phyloP scores from a whole-genome alignment of 306 rosid species.

The Fragaria iinumae region DNA sequence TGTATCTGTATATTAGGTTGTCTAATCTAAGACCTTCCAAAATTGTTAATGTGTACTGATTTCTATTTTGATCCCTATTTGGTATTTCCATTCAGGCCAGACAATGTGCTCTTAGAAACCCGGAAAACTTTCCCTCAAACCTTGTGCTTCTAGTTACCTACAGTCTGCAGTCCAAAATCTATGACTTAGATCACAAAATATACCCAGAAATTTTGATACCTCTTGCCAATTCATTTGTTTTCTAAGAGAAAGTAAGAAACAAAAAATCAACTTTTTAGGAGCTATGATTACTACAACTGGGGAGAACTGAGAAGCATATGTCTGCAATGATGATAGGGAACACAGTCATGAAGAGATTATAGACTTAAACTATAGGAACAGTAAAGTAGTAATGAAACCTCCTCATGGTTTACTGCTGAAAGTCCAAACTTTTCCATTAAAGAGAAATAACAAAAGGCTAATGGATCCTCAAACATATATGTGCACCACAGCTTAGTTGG shows the following conservation, averaged over 20 bases:
- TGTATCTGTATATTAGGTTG: neutral
- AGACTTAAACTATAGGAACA: slow-evolving; percentile 13
- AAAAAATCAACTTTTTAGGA: neutral
- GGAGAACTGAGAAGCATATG: slow-evolving; percentile 4
- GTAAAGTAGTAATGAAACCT: slow-evolving; percentile 19
- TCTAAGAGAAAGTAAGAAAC: neutral
- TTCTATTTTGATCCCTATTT: neutral
- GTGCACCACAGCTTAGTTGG: slow-evolving; percentile 9
- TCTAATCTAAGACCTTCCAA: neutral
- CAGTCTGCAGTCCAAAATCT: neutral
- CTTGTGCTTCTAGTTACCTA: neutral
- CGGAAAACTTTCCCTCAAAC: neutral
- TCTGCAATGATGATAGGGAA: slow-evolving; percentile 23
- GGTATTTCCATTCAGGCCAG: neutral
- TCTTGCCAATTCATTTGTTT: neutral
- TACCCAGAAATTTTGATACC: neutral
- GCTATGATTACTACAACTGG: slow-evolving; percentile 2
- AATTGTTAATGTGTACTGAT: neutral
- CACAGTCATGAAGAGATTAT: slow-evolving; percentile 1
- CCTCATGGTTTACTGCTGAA: slow-evolving; percentile 21
- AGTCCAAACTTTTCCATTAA: slow-evolving; percentile 15
- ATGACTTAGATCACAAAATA: neutral
- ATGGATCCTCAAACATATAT: slow-evolving; percentile 3
- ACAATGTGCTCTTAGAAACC: neutral
- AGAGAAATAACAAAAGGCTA: slow-evolving; percentile 3